phyloP scores from a whole-genome alignment of 176 grass and related monocot species.

The Elymus sibiricus region DNA sequence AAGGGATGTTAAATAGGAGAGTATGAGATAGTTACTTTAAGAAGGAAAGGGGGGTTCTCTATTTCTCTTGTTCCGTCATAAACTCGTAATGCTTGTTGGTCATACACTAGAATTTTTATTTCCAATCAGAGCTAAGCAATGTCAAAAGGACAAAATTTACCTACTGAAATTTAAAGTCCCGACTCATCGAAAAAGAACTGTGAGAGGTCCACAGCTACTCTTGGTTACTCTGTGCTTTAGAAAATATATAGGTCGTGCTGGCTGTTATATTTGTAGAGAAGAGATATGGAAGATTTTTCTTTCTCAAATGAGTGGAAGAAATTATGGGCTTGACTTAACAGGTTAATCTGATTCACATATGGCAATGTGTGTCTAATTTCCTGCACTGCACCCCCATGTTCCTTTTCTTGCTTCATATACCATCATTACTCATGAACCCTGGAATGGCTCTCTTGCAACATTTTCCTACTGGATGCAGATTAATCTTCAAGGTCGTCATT shows the following conservation, averaged over 20 bases:
- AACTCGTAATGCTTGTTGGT: not conserved
- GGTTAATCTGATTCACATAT: not conserved
- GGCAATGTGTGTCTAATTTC: not conserved
- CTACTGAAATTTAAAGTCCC: not conserved
- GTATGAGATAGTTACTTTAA: not conserved
- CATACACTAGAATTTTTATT: not conserved
- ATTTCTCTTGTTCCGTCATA: not conserved
- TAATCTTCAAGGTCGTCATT: not conserved
- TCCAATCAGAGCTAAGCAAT: not conserved
- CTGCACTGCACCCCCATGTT: not conserved
- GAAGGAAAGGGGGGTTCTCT: not conserved
- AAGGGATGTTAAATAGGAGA: not conserved
- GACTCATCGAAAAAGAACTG: not conserved
- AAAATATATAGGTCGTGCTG: not conserved
- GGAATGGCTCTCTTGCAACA: not conserved
- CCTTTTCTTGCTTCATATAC: not conserved
- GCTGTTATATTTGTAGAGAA: not conserved
- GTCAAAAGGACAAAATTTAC: not conserved
- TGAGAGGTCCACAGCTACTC: not conserved
- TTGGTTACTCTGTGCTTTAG: not conserved
- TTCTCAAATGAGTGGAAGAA: not conserved
- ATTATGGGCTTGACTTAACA: not conserved
- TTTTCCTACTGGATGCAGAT: not conserved
- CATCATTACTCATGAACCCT: not conserved
- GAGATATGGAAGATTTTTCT: not conserved